Percentiles rank a stretch among this genome's conserved stretches.
Conservation (phyloP, 371 early-diverging fungal genomes). For the Basidiobolus meristosporus region DNA sequence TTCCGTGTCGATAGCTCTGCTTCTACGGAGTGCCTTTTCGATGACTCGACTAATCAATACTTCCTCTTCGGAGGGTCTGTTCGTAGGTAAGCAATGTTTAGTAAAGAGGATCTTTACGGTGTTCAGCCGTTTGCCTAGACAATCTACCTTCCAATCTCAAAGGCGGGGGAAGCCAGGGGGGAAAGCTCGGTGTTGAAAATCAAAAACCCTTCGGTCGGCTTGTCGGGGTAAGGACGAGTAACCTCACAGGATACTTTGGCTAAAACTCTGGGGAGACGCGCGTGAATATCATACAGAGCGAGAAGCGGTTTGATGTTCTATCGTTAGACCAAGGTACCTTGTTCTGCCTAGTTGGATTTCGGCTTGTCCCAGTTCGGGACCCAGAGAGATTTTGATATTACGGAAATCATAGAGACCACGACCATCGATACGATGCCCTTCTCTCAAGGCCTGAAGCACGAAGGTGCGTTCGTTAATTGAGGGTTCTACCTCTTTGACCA, state of each 20-base stretch:
- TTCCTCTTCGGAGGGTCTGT: slow-evolving; percentile 56
- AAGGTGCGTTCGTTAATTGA: slow-evolving; percentile 45
- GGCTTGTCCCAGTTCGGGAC: slow-evolving; percentile 51
- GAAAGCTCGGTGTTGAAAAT: slow-evolving; percentile 67
- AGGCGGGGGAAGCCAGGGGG: slow-evolving; percentile 61
- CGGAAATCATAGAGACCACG: slow-evolving; percentile 63
- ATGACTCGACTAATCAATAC: slow-evolving; percentile 63
- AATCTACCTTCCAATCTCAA: slow-evolving; percentile 39
- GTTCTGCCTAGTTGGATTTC: slow-evolving; percentile 70
- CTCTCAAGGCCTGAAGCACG: slow-evolving; percentile 32
- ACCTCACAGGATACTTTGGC: slow-evolving; percentile 74
- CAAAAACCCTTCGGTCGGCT: slow-evolving; percentile 73
- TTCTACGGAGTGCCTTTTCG: slow-evolving; percentile 69
- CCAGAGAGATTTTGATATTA: slow-evolving; percentile 38
- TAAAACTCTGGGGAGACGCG: slow-evolving; percentile 31
- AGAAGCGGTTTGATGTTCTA: not conserved
- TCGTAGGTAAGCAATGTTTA: not conserved
- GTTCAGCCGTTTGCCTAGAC: not conserved
- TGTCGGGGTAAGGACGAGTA: slow-evolving; percentile 55
- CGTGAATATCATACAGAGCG: not conserved
- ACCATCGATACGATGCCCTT: slow-evolving; percentile 57
- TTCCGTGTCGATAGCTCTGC: slow-evolving; percentile 85
- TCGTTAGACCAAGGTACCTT: slow-evolving; percentile 12
- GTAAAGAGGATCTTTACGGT: not conserved
- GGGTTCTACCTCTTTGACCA: slow-evolving; percentile 21